Evolutionary conservation across 75 land plant genomes (phyloP).

Genomic region (Cryptomeria japonica): DNA sequence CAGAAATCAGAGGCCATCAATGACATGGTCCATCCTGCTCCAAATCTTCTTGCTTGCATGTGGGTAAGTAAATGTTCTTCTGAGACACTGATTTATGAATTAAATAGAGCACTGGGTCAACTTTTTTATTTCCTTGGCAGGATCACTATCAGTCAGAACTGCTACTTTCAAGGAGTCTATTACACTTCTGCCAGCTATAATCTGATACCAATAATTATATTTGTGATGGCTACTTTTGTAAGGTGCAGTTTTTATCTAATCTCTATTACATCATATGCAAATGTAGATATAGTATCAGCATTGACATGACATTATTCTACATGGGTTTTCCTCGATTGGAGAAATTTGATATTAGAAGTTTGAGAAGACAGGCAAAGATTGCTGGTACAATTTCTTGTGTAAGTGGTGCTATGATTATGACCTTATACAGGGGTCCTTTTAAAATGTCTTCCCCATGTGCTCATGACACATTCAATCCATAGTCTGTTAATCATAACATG

Average conservation of each 20-base stretch:
- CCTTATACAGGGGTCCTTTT: constrained; percentile 32
- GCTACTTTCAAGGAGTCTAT: constrained; percentile 31
- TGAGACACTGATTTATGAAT: neutral
- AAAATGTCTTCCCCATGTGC: neutral
- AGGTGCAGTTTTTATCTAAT: constrained; percentile 16
- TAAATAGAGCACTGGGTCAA: neutral
- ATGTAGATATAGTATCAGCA: neutral
- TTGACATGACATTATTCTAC: neutral
- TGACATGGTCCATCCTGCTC: constrained; percentile 1
- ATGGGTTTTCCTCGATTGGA: constrained; percentile 22
- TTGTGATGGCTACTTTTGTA: constrained; percentile 24
- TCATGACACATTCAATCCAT: neutral
- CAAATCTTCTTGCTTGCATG: constrained; percentile 12
- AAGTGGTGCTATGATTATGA: constrained; percentile 32
- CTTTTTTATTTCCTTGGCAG: constrained; percentile 13
- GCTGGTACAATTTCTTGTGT: constrained; percentile 30
- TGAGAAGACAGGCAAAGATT: constrained; percentile 30
- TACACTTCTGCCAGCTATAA: constrained; percentile 34
- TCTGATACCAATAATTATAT: constrained; percentile 27
- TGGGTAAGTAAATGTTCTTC: neutral
- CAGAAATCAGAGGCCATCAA: neutral
- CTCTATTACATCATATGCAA: neutral
- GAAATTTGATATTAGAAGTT: constrained; percentile 21
- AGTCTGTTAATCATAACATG: constrained; percentile 26
- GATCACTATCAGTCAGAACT: constrained; percentile 23